A percentile compares a stretch with the other conserved stretches of the same genome.
Conservation (phyloP, 805 yeast species). For the Lipomyces orientalis region DNA sequence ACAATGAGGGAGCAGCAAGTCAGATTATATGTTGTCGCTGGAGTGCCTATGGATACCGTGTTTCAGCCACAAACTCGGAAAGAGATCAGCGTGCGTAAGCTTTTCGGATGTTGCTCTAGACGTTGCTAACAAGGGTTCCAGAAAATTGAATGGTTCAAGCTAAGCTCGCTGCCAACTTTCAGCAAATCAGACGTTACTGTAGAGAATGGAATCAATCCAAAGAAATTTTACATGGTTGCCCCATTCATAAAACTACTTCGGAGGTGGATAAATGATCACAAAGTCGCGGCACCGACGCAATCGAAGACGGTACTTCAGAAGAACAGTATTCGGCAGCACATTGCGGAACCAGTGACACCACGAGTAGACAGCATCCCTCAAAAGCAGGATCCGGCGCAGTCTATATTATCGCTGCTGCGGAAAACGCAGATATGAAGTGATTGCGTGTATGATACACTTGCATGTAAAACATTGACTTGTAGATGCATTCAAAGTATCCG, state of each 20-base stretch:
- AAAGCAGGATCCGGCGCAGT: constrained; percentile 23
- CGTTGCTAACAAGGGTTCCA: constrained; percentile 9
- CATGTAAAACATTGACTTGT: neutral
- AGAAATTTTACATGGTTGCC: constrained; percentile 46
- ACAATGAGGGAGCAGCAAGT: constrained; percentile 83
- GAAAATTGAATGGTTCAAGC: constrained; percentile 42
- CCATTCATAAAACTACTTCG: constrained; percentile 47
- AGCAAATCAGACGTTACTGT: constrained; percentile 11
- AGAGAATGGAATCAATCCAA: constrained; percentile 17
- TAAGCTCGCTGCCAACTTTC: constrained; percentile 45
- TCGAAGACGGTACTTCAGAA: neutral
- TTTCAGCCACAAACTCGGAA: constrained; percentile 85
- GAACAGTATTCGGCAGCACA: neutral
- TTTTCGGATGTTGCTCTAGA: neutral
- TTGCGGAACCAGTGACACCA: neutral
- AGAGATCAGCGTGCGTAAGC: constrained; percentile 70
- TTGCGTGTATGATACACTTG: neutral
- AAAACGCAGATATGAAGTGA: neutral
- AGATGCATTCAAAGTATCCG: neutral
- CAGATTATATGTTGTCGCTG: constrained; percentile 75
- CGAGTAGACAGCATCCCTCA: neutral
- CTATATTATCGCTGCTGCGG: constrained; percentile 24
- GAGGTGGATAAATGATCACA: constrained; percentile 43
- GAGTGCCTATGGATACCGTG: constrained; percentile 75
- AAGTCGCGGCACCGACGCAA: neutral